These are phyloP conservation scores for Lizonia empirigonia DNA, from an alignment of 2,329 filamentous ascomycete species.

Conservation along the genomic window DNA sequence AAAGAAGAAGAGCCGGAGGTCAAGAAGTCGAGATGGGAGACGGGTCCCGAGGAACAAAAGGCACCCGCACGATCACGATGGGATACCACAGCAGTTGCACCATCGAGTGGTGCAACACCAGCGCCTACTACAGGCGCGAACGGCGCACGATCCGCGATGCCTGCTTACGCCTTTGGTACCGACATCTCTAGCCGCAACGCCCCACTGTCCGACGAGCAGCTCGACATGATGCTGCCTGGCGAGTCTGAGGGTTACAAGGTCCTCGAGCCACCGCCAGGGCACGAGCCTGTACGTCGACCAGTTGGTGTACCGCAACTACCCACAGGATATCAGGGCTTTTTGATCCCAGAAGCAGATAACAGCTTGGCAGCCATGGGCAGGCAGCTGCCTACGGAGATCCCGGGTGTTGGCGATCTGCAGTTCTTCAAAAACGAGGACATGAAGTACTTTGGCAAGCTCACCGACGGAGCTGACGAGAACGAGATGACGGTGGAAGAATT, in stretches of 20 bases:
- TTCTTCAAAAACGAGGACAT: slow-evolving; percentile 99
- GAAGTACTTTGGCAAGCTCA: slow-evolving; percentile 97
- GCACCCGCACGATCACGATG: slow-evolving; percentile 42
- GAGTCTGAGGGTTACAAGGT: slow-evolving; percentile 93
- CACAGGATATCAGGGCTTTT: slow-evolving; percentile 76
- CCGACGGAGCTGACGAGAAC: slow-evolving; percentile 92
- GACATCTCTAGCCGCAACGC: slow-evolving; percentile 81
- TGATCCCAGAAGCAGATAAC: slow-evolving; percentile 95
- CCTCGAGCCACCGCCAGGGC: slow-evolving; percentile 87
- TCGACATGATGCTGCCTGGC: slow-evolving; percentile 86
- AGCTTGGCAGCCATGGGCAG: slow-evolving; percentile 77
- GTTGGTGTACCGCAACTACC: slow-evolving; percentile 77
- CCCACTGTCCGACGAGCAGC: slow-evolving; percentile 87
- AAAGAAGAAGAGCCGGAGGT: slow-evolving; percentile 27
- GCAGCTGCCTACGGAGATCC: slow-evolving; percentile 92
- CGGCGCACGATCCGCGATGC: slow-evolving; percentile 27
- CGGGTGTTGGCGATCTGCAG: slow-evolving; percentile 91
- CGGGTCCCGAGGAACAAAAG: slow-evolving; percentile 59
- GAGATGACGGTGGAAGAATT: slow-evolving; percentile 90
- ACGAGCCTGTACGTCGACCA: slow-evolving; percentile 77
- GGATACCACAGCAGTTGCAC: slow-evolving; percentile 41
- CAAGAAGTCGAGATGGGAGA: slow-evolving; percentile 72
- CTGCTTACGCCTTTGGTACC: slow-evolving; percentile 73
- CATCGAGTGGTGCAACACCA: slow-evolving; percentile 29
- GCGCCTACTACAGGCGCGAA: slow-evolving; percentile 29